phyloP scores from a whole-genome alignment of 208 protist genomes.

The Trichomonas gallinae region DNA sequence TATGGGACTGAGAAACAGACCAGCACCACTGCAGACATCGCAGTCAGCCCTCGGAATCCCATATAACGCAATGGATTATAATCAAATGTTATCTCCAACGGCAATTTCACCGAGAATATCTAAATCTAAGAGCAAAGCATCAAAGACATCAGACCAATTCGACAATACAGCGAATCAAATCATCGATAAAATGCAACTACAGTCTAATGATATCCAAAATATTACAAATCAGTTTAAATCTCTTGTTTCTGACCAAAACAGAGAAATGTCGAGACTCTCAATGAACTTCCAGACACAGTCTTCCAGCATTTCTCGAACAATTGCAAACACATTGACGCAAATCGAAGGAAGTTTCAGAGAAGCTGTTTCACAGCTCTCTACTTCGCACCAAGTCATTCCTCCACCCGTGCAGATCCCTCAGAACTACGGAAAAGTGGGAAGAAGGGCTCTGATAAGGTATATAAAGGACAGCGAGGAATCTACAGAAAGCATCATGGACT shows the following conservation, averaged over 20 bases:
- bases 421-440: background rate
- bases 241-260: background rate
- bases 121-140: background rate
- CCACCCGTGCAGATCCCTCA: background rate
- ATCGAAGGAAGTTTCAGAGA: background rate
- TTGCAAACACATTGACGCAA: background rate
- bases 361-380: background rate
- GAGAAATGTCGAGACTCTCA: background rate
- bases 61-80: background rate
- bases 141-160: background rate
- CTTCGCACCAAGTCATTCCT: background rate
- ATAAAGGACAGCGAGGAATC: background rate
- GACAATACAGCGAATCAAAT: background rate
- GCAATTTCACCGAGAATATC: background rate
- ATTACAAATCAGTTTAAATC: background rate
- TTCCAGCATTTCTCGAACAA: background rate
- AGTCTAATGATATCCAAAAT: background rate
- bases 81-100: background rate
- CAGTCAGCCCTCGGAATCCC: background rate
- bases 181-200: background rate
- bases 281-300: background rate
- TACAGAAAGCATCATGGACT: background rate
- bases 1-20: background rate
- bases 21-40: background rate
- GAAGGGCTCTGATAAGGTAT: background rate